Evolutionary conservation across 2,329 filamentous ascomycete species (phyloP).

Genomic region (Clarireedia hainanense): DNA sequence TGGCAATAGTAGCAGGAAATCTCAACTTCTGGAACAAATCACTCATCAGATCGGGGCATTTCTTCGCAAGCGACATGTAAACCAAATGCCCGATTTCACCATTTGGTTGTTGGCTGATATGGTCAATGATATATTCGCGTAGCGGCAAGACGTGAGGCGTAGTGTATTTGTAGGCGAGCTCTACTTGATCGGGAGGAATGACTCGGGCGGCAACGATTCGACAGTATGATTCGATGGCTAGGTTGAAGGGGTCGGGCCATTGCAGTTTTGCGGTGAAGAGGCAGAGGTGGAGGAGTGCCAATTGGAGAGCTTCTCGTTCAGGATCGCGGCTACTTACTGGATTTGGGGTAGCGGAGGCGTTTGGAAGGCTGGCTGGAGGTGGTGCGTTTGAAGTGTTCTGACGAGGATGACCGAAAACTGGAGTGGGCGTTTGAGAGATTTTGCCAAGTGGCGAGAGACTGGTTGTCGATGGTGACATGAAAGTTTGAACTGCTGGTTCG

Average conservation of each 20-base stretch:
- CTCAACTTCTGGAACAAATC: background rate
- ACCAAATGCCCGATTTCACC: background rate
- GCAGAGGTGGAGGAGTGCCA: slow-evolving; percentile 12
- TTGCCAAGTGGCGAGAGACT: no score
- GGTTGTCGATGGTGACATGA: no score
- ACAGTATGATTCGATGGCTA: slow-evolving; percentile 12
- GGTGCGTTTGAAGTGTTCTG: no score
- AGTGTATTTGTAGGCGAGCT: slow-evolving; percentile 4
- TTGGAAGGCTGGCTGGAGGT: background rate
- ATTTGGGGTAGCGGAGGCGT: background rate
- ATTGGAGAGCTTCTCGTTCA: background rate
- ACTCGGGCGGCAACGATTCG: background rate
- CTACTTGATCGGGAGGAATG: background rate
- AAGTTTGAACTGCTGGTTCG: no score
- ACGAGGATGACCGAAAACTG: background rate
- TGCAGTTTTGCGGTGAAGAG: slow-evolving; percentile 12
- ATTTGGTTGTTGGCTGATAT: background rate
- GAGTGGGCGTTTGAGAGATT: no score
- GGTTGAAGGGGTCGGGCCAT: slow-evolving; percentile 14
- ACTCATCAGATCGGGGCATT: background rate
- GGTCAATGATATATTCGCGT: background rate
- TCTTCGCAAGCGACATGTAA: background rate
- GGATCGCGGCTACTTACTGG: background rate
- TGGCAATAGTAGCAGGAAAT: background rate
- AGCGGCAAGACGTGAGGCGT: background rate